Percentiles rank a stretch among this genome's conserved stretches.
These are phyloP conservation scores for Rhododendron williamsianum DNA, from an alignment of 148 eudicot genomes.

Conservation along the genomic window DNA sequence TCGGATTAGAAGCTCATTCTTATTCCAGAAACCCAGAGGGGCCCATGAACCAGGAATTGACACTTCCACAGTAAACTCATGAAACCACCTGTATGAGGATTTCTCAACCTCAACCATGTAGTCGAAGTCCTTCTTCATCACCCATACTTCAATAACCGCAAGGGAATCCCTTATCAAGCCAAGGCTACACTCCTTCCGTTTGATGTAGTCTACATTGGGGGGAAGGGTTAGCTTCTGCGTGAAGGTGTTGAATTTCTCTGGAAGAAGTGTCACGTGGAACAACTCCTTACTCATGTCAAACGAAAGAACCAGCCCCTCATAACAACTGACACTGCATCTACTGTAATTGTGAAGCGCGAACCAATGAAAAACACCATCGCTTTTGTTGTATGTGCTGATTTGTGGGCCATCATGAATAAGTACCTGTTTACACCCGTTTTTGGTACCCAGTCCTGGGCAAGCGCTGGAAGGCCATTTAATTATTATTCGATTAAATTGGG, in stretches of 20 bases:
- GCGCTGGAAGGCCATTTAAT: too few species aligned
- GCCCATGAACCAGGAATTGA: background rate
- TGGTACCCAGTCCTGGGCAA: too few species aligned
- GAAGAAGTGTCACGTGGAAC: background rate
- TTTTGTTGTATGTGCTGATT: background rate
- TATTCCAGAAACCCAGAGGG: background rate
- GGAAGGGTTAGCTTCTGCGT: fast-evolving
- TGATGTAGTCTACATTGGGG: too few species aligned
- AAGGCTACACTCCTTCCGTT: background rate
- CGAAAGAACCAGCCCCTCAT: background rate
- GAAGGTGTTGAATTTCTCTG: background rate
- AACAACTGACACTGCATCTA: too few species aligned
- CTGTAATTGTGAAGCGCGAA: background rate
- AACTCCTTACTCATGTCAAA: background rate
- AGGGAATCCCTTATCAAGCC: background rate
- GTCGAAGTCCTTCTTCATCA: background rate
- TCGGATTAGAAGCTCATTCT: background rate
- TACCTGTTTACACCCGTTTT: too few species aligned
- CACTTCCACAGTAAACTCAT: background rate
- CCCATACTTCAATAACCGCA: background rate
- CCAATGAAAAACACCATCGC: background rate
- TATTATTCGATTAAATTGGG: too few species aligned
- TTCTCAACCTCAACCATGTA: too few species aligned
- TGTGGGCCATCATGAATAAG: background rate
- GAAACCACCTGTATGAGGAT: background rate